Percentiles rank a stretch among this genome's conserved stretches.
Evolutionary conservation across 2,329 filamentous ascomycete genomes (phyloP).

Genomic region (Keithomyces neogunnii): DNA sequence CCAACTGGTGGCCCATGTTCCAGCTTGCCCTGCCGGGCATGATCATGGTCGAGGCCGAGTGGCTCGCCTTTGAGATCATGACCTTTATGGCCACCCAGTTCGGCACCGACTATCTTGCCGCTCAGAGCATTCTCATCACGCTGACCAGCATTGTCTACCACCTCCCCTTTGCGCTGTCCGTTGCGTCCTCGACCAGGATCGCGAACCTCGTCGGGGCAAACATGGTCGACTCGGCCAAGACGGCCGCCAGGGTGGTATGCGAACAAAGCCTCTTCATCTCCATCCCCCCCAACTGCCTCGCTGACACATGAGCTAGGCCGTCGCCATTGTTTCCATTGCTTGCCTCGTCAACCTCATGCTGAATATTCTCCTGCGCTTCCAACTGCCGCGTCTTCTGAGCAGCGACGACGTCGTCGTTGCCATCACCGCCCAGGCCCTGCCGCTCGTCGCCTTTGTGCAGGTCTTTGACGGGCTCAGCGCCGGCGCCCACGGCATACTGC

Average conservation of each 20-base stretch:
- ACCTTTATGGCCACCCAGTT: constrained; percentile 71
- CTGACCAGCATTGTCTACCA: constrained; percentile 74
- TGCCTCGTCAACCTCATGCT: constrained; percentile 68
- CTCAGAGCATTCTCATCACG: constrained; percentile 74
- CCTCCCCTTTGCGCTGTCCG: constrained; percentile 82
- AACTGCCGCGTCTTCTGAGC: constrained; percentile 68
- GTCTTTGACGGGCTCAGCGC: constrained; percentile 76
- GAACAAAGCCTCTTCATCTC: background rate
- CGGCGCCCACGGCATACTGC: constrained; percentile 71
- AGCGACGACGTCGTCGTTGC: constrained; percentile 56
- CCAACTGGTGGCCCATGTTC: constrained; percentile 73
- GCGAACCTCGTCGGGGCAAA: constrained; percentile 84
- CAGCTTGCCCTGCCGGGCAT: constrained; percentile 76
- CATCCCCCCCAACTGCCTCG: background rate
- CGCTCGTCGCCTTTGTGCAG: constrained; percentile 76
- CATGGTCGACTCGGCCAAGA: constrained; percentile 67
- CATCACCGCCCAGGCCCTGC: constrained; percentile 59
- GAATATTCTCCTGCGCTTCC: constrained; percentile 55
- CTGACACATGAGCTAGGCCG: constrained; percentile 26
- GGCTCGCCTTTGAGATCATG: constrained; percentile 79
- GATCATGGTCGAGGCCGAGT: constrained; percentile 86
- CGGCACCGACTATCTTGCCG: constrained; percentile 67
- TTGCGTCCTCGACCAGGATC: constrained; percentile 76
- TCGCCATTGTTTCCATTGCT: constrained; percentile 55
- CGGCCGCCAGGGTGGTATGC: constrained; percentile 62